Percentiles rank a stretch among this genome's conserved stretches.
Evolutionary conservation across 148 eudicot genomes (phyloP).

Genomic region (Vaccinium macrocarpon): DNA sequence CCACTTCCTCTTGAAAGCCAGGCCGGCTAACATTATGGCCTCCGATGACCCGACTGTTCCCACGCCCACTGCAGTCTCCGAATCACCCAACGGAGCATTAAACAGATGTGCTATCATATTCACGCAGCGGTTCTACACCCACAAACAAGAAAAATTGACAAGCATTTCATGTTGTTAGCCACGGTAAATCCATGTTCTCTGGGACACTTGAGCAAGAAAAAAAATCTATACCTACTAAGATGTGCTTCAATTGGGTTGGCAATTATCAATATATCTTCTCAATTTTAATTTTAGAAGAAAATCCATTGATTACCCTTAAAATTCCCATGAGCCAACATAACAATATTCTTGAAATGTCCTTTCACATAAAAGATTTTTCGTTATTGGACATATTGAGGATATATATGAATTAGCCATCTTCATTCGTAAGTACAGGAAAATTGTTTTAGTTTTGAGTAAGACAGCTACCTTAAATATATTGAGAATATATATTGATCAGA

Average conservation of each 20-base stretch:
- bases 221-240: neutral
- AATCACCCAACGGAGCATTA: conserved; percentile 26
- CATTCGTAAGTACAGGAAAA: too few relatives aligned
- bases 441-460: too few relatives aligned
- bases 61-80: conserved; percentile 23
- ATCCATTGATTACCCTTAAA: too few relatives aligned
- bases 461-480: too few relatives aligned
- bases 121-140: conserved; percentile 27
- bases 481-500: too few relatives aligned
- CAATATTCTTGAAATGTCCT: too few relatives aligned
- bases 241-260: neutral
- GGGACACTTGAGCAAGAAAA: neutral
- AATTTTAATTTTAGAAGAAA: too few relatives aligned
- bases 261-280: neutral
- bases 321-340: too few relatives aligned
- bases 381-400: too few relatives aligned
- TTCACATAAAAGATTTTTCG: too few relatives aligned
- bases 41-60: conserved; percentile 35
- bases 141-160: neutral
- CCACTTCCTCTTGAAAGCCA: conserved; percentile 35
- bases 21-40: conserved; percentile 33
- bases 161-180: neutral
- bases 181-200: neutral
- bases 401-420: too few relatives aligned
- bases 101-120: conserved; percentile 30